A percentile compares a stretch with the other conserved stretches of the same genome.
Conservation (phyloP, 106 monocot genomes). For the Allium sativum region DNA sequence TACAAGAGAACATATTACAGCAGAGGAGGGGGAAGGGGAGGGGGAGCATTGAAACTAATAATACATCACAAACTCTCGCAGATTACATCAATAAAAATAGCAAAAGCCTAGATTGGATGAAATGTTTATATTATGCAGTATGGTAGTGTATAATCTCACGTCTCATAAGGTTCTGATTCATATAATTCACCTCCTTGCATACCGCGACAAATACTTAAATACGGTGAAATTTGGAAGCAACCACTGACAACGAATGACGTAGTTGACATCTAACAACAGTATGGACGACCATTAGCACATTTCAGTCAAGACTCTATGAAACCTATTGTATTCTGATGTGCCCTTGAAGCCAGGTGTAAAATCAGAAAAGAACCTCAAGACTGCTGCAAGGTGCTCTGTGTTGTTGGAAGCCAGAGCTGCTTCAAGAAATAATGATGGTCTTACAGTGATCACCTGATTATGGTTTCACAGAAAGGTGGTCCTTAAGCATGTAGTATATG, state of each 20-base stretch:
- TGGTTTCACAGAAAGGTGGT: not conserved
- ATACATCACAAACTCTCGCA: no score
- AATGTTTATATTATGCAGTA: no score
- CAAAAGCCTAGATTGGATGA: no score
- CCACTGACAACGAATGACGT: not conserved
- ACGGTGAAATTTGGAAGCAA: no score
- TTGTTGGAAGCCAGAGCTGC: conserved; percentile 45
- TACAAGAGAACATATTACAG: no score
- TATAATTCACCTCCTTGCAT: no score
- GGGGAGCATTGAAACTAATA: no score
- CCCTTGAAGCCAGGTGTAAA: conserved; percentile 63
- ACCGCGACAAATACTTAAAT: no score
- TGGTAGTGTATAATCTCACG: no score
- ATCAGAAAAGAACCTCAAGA: conserved; percentile 58
- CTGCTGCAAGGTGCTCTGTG: conserved; percentile 40
- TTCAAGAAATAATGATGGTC: conserved; percentile 59
- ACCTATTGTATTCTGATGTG: conserved; percentile 36
- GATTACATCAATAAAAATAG: no score
- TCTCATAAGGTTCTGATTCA: no score
- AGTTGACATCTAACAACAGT: not conserved
- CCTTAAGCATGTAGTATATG: not conserved
- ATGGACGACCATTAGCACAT: conserved; percentile 16
- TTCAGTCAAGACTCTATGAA: conserved; percentile 35
- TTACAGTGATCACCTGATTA: conserved; percentile 54
- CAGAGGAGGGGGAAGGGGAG: no score